phyloP scores from a whole-genome alignment of 106 monocot genomes.

The Acanthochlamys bracteata region DNA sequence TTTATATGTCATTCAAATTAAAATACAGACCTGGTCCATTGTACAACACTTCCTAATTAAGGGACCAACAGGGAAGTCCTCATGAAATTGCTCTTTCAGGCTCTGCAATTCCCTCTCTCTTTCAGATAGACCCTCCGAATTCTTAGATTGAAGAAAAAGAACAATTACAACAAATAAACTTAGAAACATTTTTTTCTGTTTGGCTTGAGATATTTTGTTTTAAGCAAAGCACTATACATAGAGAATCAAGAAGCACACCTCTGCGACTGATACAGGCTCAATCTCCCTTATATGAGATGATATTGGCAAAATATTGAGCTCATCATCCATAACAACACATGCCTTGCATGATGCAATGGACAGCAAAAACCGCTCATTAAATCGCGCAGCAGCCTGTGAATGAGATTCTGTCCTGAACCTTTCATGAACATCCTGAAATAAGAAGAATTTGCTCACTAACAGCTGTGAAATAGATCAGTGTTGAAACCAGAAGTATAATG shows the following conservation, averaged over 20 bases:
- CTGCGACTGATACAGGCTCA: slow-evolving; percentile 39
- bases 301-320: slow-evolving; percentile 87
- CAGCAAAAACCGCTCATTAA: slow-evolving; percentile 88
- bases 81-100: slow-evolving; percentile 85
- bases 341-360: slow-evolving; percentile 94
- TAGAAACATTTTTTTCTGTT: too few species aligned
- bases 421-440: slow-evolving; percentile 87
- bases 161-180: not conserved
- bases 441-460: not conserved
- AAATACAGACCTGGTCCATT: slow-evolving; percentile 72
- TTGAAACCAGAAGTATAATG: too few species aligned
- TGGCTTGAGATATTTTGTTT: too few species aligned
- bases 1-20: too few species aligned
- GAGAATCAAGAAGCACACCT: slow-evolving; percentile 29
- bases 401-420: slow-evolving; percentile 97
- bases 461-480: not conserved
- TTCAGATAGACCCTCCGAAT: slow-evolving; percentile 74
- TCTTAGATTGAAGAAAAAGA: slow-evolving; percentile 26
- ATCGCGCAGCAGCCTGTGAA: slow-evolving; percentile 52
- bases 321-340: slow-evolving; percentile 96
- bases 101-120: slow-evolving; percentile 63
- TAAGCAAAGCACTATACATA: too few species aligned
- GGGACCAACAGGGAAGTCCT: slow-evolving; percentile 78
- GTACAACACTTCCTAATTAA: slow-evolving; percentile 84
- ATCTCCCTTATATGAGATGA: slow-evolving; percentile 88